Evolutionary conservation across 2,329 filamentous ascomycete species (phyloP).

Genomic region (Aureobasidium mangrovei): DNA sequence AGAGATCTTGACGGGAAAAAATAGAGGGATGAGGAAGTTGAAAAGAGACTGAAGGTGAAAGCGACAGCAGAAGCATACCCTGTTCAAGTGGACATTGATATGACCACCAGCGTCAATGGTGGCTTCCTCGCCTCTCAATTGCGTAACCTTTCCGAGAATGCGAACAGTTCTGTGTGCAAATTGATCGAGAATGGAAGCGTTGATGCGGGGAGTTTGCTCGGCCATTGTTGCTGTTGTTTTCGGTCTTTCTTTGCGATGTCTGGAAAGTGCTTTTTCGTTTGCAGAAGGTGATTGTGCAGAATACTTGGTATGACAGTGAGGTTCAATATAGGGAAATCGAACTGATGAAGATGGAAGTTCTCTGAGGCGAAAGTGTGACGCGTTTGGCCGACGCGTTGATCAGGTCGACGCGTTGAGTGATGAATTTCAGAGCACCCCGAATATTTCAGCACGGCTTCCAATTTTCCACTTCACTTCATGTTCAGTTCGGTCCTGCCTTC

Average conservation of each 20-base stretch:
- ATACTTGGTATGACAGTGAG: no score
- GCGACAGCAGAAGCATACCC: slow-evolving; percentile 40
- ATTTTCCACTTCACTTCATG: background rate
- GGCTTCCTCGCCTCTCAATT: slow-evolving; percentile 72
- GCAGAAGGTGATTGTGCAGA: no score
- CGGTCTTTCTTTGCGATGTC: background rate
- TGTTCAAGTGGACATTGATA: slow-evolving; percentile 64
- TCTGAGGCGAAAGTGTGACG: background rate
- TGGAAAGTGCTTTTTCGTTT: background rate
- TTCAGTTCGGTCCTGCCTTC: no score
- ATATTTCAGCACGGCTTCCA: background rate
- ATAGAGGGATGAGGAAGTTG: background rate
- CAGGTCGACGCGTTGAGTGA: slow-evolving; percentile 10
- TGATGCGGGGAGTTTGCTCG: slow-evolving; percentile 73
- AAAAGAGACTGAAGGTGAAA: background rate
- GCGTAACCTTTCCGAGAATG: slow-evolving; percentile 73
- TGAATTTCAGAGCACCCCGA: background rate
- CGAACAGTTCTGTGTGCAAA: slow-evolving; percentile 68
- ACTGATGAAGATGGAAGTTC: background rate
- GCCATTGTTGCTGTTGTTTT: slow-evolving; percentile 46
- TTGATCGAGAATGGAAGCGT: slow-evolving; percentile 65
- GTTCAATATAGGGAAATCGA: no score
- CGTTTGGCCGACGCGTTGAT: slow-evolving; percentile 1
- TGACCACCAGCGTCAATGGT: slow-evolving; percentile 70
- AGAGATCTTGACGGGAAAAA: background rate